phyloP scores from a whole-genome alignment of 1,284 basidiomycete species.

The Sanghuangporus weigelae region DNA sequence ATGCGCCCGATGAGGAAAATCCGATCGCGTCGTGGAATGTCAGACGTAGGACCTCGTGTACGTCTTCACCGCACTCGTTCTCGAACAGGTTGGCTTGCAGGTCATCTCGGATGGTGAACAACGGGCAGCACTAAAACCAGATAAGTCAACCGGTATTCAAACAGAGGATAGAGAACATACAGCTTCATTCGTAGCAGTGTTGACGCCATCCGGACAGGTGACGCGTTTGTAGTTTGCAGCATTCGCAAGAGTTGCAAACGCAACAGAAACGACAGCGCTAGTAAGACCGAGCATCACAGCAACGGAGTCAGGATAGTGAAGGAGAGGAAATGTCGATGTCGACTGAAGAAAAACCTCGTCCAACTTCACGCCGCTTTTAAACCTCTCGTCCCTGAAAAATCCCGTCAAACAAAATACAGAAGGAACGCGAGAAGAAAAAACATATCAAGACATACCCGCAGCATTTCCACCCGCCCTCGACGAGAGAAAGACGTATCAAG shows the following conservation, averaged over 20 bases:
- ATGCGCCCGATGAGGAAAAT: conserved; percentile 17
- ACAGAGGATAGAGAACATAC: neutral
- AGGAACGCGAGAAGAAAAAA: no score
- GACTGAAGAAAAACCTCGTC: neutral
- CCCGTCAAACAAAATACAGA: neutral
- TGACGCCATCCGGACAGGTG: conserved; percentile 19
- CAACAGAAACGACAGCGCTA: conserved; percentile 3
- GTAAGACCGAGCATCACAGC: neutral
- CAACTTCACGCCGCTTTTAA: neutral
- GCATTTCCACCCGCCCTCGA: neutral
- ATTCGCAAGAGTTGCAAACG: neutral
- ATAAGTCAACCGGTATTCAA: neutral
- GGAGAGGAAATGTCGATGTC: neutral
- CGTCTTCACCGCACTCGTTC: conserved; percentile 20
- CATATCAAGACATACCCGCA: neutral
- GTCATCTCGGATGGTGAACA: conserved; percentile 15
- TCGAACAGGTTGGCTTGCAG: conserved; percentile 21
- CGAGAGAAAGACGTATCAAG: neutral
- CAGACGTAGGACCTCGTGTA: conserved; percentile 21
- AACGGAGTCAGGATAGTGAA: neutral
- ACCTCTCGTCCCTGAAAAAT: neutral
- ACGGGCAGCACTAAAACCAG: neutral
- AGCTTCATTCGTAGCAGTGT: conserved; percentile 17
- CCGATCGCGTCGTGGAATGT: conserved; percentile 26
- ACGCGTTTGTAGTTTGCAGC: conserved; percentile 19